Base-by-base conservation (phyloP, 257 asterid genomes). In the Solanum clarkiae region DNA sequence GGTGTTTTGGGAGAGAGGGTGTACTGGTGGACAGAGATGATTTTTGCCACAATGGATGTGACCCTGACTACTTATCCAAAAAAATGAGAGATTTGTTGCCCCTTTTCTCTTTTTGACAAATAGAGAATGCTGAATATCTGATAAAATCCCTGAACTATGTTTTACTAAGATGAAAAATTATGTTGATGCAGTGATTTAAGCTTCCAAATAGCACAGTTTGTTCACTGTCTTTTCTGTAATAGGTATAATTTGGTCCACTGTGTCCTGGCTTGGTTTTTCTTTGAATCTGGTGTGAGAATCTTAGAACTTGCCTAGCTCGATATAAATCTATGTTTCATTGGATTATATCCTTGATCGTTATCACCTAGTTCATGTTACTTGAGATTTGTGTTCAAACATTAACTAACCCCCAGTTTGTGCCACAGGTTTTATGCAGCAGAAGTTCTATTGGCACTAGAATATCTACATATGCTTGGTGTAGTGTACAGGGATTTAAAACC, bases 401-500 rank as follows among this genome's bases (percentile, higher is more conserved):
- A 77, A 51, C 63, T 24, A 49, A 47, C 4, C 80, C 77, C 47
- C 40, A 16, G 13, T 83, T 68, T 54, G 66, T 74, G 60, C 51
- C 60, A 57, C 94, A 94, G 98, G 89, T 94, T 94, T 84, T 94
- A 94, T 66, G 97, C 97, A 69, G 98, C 98, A 9, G 98, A 94
- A 88, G 98, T 92, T 89, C 91, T 93, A 17, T 84, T 94, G 90
- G 94, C 98, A 20, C 93, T 94, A 6, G 98, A 94, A 90, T 94
- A 94, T 88, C 95, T 94, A 80, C 98, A 94, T 91, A 93, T 95
- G 97, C 92, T 95, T 40, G 98, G 98, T 84, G 93, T 95, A 9
- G 97, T 95, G 47, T 93, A 94, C 88, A 80, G 98, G 44, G 98
- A 93, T 91, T 88, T 94, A 57, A 94, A 94, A 85, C 98, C 98